Evolutionary conservation across 352 stramenopile species (phyloP), one percentile per base, ranked within the genome.

Genomic region (Phytophthora hybrid): DNA sequence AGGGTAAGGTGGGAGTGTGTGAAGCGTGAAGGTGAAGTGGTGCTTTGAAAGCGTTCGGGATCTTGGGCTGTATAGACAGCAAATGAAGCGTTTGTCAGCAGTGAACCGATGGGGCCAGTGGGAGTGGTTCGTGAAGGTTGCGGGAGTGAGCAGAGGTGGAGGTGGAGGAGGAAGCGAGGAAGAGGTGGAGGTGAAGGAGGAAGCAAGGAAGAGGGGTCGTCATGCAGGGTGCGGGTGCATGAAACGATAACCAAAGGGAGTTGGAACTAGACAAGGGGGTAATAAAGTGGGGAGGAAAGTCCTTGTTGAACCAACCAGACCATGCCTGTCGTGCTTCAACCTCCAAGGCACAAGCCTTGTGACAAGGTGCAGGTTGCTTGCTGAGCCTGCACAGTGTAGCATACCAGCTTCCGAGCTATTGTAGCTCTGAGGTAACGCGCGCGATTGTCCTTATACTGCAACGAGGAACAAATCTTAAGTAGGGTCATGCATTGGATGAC

Each of bases 271-370:
- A 26, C 44, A 31, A 34, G n/a, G 31, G 54, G 56, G 60, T 54
- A 76, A 76, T 63, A 71, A 59, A 76, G 63, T 14, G 52, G 53
- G 51, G 59, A 49, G 34, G 57, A 68, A 72, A 72, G 64, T 59
- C 51, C 59, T 57, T 47, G 56, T 74, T 59, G 53, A 64, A 51
- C 52, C 34, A 72, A 39, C 47, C 44, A 23, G 21, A 61, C 34
- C 4, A 49, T 49, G 41, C 41, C 41, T 49, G 41, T 49, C 41
- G 4, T 49, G 41, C 41, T 19, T 47, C 39, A 47, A 47, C 39
- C 11, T 18, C 1, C 10, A 49, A 49, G 41, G 41, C 16, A 18
- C 41, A n/a, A n/a, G n/a, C n/a, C n/a, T n/a, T n/a, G n/a, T n/a
- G n/a, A n/a, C n/a, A 41, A 14, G 32, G 10, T 37, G 32, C 32